phyloP scores from a whole-genome alignment of 2,329 filamentous ascomycete genomes.

The Pseudogymnoascus verrucosus region DNA sequence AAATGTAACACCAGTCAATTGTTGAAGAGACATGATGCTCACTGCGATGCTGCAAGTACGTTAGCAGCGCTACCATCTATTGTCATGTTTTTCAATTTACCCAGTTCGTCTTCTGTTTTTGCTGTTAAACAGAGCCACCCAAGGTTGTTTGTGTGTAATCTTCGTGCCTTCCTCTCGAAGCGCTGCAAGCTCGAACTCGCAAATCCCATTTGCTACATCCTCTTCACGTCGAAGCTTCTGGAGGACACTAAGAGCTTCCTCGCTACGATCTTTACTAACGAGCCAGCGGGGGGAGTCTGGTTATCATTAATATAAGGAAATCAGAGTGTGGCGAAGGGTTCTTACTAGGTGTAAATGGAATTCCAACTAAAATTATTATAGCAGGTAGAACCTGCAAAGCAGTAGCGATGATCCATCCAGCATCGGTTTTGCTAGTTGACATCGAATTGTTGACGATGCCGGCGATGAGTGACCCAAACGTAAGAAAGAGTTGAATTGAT shows the following conservation, averaged over 20 bases:
- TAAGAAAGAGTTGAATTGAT: background rate
- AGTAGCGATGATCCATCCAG: slow-evolving; percentile 17
- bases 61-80: background rate
- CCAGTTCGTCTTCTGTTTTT: background rate
- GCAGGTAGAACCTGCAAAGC: slow-evolving; percentile 14
- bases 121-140: slow-evolving; percentile 7
- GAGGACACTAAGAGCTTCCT: slow-evolving; percentile 39
- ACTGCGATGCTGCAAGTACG: background rate
- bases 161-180: slow-evolving; percentile 10
- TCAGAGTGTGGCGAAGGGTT: background rate
- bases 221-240: slow-evolving; percentile 36
- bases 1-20: background rate
- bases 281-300: slow-evolving; percentile 49
- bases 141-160: slow-evolving; percentile 9
- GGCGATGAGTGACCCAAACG: background rate
- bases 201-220: slow-evolving; percentile 8
- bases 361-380: slow-evolving; percentile 10
- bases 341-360: slow-evolving; percentile 10
- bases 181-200: slow-evolving; percentile 14
- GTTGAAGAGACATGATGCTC: background rate
- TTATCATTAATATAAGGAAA: background rate
- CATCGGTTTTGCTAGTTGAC: background rate
- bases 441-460: background rate
- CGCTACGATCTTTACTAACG: slow-evolving; percentile 37
- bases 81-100: background rate